phyloP scores from a whole-genome alignment of 2,329 filamentous ascomycete species.

The Neonectria punicea region DNA sequence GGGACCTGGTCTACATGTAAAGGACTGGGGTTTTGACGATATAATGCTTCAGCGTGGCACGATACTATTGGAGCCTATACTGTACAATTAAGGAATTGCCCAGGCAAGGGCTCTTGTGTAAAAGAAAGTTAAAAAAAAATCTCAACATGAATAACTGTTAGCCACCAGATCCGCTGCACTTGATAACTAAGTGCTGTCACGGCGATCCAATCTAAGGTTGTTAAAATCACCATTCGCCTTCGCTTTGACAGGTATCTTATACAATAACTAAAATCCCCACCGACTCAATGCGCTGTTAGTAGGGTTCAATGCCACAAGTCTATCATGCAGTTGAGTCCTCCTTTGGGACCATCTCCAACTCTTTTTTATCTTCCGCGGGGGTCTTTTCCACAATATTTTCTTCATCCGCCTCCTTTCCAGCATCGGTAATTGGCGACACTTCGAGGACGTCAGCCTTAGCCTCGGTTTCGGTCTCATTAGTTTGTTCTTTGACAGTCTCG shows the following conservation, averaged over 20 bases:
- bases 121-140: conserved; percentile 37
- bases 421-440: conserved; percentile 4
- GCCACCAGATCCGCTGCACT: conserved; percentile 19
- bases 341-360: conserved; percentile 20
- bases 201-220: conserved; percentile 31
- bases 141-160: conserved; percentile 27
- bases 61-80: conserved; percentile 39
- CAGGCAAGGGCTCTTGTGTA: conserved; percentile 35
- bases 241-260: conserved; percentile 47
- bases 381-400: conserved; percentile 18
- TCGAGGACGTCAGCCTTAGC: conserved; percentile 23
- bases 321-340: conserved; percentile 28
- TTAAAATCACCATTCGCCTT: conserved; percentile 46
- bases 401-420: conserved; percentile 21
- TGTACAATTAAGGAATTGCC: conserved; percentile 43
- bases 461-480: conserved; percentile 15
- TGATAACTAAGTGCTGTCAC: conserved; percentile 13
- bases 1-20: neutral
- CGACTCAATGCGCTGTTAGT: conserved; percentile 28
- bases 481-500: conserved; percentile 1
- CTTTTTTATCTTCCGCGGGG: conserved; percentile 22
- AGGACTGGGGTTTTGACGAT: conserved; percentile 16
- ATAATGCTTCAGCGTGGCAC: conserved; percentile 30
- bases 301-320: conserved; percentile 30
- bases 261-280: conserved; percentile 39